Conservation (phyloP, 2,329 filamentous ascomycete genomes). For the Penicillium sp. region DNA sequence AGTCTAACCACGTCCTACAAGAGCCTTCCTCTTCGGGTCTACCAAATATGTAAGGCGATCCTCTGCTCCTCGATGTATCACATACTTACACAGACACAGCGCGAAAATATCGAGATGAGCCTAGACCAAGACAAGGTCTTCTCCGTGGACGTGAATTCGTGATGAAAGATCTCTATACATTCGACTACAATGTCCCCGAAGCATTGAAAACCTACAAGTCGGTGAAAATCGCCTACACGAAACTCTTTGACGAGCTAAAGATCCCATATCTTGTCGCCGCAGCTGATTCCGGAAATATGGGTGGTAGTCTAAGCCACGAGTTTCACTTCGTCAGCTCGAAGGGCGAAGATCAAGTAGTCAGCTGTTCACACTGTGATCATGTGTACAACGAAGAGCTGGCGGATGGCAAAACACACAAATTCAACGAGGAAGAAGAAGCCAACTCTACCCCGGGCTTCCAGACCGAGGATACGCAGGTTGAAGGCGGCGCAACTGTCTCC, state of each 20-base stretch:
- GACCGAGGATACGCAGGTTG: conserved; percentile 22
- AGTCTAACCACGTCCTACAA: conserved; percentile 79
- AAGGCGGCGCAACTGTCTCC: conserved; percentile 36
- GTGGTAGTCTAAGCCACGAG: conserved; percentile 89
- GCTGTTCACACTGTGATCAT: conserved; percentile 73
- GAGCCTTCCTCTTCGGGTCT: conserved; percentile 81
- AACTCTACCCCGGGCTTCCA: conserved; percentile 26
- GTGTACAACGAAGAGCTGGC: conserved; percentile 89
- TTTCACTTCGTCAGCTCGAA: conserved; percentile 81
- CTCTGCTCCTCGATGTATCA: neutral
- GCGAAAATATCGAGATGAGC: conserved; percentile 93
- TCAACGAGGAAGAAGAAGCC: conserved; percentile 9
- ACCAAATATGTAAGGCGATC: conserved; percentile 75
- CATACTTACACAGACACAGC: conserved; percentile 51
- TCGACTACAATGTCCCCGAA: conserved; percentile 70
- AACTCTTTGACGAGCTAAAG: conserved; percentile 80
- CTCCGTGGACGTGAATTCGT: conserved; percentile 87
- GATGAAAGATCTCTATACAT: conserved; percentile 99
- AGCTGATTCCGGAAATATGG: conserved; percentile 95
- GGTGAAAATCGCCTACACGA: conserved; percentile 73
- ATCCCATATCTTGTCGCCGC: conserved; percentile 83
- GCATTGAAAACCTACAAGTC: conserved; percentile 80
- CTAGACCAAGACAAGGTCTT: conserved; percentile 83
- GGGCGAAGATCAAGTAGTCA: conserved; percentile 85
- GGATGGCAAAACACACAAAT: conserved; percentile 41